Percentiles rank a stretch among this genome's conserved stretches.
Conservation (phyloP, 2,329 filamentous ascomycete species). For the Trichoderma simmonsii region DNA sequence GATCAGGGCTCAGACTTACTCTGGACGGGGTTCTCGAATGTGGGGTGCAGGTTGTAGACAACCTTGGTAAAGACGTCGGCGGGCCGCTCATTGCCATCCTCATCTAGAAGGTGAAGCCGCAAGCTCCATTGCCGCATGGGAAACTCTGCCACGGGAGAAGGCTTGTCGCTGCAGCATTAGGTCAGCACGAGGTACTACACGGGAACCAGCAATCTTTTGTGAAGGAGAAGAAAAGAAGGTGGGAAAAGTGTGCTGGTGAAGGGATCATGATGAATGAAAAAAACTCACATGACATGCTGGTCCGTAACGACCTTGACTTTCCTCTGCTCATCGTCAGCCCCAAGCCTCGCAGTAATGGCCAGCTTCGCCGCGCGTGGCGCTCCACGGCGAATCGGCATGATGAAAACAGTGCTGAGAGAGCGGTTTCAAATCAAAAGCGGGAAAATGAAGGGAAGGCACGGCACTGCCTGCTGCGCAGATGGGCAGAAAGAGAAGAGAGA, state of each 20-base stretch:
- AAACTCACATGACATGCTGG: constrained; percentile 77
- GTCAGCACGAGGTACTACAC: constrained; percentile 6
- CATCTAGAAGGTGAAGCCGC: constrained; percentile 78
- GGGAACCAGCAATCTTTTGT: not conserved
- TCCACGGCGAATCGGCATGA: constrained; percentile 18
- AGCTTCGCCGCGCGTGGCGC: constrained; percentile 20
- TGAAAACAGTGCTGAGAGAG: not conserved
- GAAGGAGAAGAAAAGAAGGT: not conserved
- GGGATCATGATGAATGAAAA: not conserved
- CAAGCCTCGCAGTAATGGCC: constrained; percentile 12
- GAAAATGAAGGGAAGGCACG: not conserved
- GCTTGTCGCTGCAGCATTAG: constrained; percentile 61
- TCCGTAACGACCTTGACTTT: constrained; percentile 90
- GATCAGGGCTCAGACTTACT: constrained; percentile 53
- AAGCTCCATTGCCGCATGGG: constrained; percentile 93
- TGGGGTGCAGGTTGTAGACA: constrained; percentile 88
- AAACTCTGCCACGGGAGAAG: constrained; percentile 78
- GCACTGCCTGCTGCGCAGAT: not conserved
- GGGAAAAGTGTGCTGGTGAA: not conserved
- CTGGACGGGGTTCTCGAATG: constrained; percentile 83
- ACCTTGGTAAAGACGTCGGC: constrained; percentile 89
- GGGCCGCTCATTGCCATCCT: constrained; percentile 77
- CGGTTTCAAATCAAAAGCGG: not conserved
- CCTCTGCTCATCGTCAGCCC: constrained; percentile 58
- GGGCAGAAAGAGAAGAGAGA: not conserved